Base-by-base conservation (phyloP, 169 alveolate species). In the Plasmodium billcollinsi region DNA sequence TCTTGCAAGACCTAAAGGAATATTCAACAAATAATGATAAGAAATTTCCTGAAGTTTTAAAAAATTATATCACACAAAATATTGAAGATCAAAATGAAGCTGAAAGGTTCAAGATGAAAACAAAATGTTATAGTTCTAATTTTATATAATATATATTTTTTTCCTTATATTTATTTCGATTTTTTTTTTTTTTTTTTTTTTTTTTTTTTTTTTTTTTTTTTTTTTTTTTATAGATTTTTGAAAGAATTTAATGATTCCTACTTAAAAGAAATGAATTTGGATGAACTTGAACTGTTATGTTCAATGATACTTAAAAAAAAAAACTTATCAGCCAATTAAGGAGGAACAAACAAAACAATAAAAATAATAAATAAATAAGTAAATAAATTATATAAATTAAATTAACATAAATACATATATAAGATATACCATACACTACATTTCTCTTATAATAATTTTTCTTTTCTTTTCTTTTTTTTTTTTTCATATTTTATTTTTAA, bases 11-110 rank as follows among this genome's bases (percentile, higher is more conserved):
- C 18, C n/a, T 76, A 58, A 56, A 43, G 29, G 75, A 76, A 14
- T 76, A 76, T 54, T 39, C 47, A 39, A 76, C 62, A 47, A 76
- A 65, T 70, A 65, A 50, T 59, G 73, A 56, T 21, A 65, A 76
- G 76, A 76, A 76, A 56, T 76, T 76, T 69, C 74, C 89, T 9
- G 89, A 76, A 45, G 26, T 76, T 3, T 56, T 76, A 69, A 76
- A 21, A 20, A 76, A n/a, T 9, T 76, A 21, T 70, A 50, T 76
- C 20, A 63, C 15, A 18, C 78, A 76, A 56, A 76, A 76, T 65
- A 62, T 65, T 20, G 39, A 66, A 49, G 47, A 76, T 21, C 24
- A 63, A 45, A 2, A 8, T 43, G 69, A 47, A 9, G 89, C 89
- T 4, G 78, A 76, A 50, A 76, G 76, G 89, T 76, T 72, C 11